These are phyloP conservation scores for Phytophthora cryptogea DNA, from an alignment of 352 stramenopile species.

Conservation along the genomic window DNA sequence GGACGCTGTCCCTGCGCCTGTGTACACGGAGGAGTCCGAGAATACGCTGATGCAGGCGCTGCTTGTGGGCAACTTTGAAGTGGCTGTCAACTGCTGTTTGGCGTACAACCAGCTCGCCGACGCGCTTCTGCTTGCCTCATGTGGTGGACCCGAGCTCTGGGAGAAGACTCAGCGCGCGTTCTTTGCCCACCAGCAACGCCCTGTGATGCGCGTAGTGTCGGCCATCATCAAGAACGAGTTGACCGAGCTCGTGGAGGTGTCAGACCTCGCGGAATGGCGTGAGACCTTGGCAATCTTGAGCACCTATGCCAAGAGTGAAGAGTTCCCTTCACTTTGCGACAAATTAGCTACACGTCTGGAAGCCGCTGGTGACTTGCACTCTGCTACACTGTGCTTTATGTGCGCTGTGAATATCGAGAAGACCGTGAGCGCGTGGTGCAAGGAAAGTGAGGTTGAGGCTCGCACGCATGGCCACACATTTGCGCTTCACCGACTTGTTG, in stretches of 20 bases:
- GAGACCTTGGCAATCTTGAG: slow-evolving; percentile 98
- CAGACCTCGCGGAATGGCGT: slow-evolving; percentile 94
- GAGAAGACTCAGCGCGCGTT: slow-evolving; percentile 95
- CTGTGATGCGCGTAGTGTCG: slow-evolving; percentile 96
- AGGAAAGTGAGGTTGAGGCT: slow-evolving; percentile 85
- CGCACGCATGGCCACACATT: slow-evolving; percentile 68
- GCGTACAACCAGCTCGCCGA: slow-evolving; percentile 96
- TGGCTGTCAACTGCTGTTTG: slow-evolving; percentile 97
- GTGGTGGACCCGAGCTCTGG: slow-evolving; percentile 95
- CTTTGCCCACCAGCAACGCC: slow-evolving; percentile 90
- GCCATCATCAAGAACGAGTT: slow-evolving; percentile 97
- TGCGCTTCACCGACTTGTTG: slow-evolving; percentile 95
- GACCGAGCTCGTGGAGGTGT: slow-evolving; percentile 79
- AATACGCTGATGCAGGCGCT: slow-evolving; percentile 94
- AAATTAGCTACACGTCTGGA: slow-evolving; percentile 93
- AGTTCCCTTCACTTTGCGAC: slow-evolving; percentile 96
- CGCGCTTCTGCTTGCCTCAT: slow-evolving; percentile 93
- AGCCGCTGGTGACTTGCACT: slow-evolving; percentile 86
- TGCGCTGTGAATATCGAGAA: slow-evolving; percentile 93
- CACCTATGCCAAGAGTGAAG: slow-evolving; percentile 97
- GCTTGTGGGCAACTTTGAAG: slow-evolving; percentile 98
- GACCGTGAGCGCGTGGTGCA: slow-evolving; percentile 89
- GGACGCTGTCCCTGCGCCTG: slow-evolving; percentile 57
- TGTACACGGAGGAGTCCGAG: slow-evolving; percentile 92
- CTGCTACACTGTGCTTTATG: slow-evolving; percentile 97